Percentiles rank a stretch among this genome's conserved stretches.
Evolutionary conservation across 2,329 filamentous ascomycete genomes (phyloP).

Genomic region (Pyrenophora graminea): DNA sequence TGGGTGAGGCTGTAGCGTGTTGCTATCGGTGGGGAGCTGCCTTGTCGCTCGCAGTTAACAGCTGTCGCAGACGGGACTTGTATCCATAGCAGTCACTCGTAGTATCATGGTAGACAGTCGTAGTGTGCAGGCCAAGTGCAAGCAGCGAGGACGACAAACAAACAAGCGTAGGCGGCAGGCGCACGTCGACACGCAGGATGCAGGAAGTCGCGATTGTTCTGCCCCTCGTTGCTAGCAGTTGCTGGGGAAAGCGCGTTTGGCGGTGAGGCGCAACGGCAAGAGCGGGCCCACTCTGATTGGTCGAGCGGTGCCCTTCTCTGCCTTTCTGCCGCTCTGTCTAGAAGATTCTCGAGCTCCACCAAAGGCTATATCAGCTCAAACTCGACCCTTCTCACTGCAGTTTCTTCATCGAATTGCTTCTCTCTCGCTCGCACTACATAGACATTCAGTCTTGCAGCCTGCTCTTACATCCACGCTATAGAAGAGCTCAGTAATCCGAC

Average conservation of each 20-base stretch:
- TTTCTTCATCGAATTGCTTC: conserved; percentile 34
- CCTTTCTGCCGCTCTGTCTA: conserved; percentile 43
- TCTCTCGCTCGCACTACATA: conserved; percentile 15
- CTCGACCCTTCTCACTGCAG: conserved; percentile 27
- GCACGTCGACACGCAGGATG: conserved; percentile 2
- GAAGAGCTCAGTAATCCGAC: conserved; percentile 25
- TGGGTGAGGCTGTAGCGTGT: neutral
- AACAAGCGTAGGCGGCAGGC: neutral
- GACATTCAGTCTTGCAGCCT: conserved; percentile 29
- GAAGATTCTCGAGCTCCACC: conserved; percentile 46
- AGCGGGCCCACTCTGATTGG: conserved; percentile 30
- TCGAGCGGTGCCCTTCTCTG: conserved; percentile 29
- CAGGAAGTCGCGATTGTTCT: conserved; percentile 11
- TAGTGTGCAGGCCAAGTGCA: neutral
- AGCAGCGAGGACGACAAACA: conserved; percentile 2
- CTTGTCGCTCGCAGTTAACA: neutral
- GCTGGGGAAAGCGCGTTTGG: conserved; percentile 24
- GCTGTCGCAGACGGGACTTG: neutral
- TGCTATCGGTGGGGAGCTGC: neutral
- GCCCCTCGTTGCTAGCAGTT: conserved; percentile 22
- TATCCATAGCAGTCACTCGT: neutral
- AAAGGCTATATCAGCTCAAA: conserved; percentile 39
- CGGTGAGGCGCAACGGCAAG: conserved; percentile 30
- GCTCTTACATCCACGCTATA: conserved; percentile 24
- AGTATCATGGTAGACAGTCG: neutral